Conservation (phyloP, 2,329 filamentous ascomycete genomes). For the Alternaria sp. region DNA sequence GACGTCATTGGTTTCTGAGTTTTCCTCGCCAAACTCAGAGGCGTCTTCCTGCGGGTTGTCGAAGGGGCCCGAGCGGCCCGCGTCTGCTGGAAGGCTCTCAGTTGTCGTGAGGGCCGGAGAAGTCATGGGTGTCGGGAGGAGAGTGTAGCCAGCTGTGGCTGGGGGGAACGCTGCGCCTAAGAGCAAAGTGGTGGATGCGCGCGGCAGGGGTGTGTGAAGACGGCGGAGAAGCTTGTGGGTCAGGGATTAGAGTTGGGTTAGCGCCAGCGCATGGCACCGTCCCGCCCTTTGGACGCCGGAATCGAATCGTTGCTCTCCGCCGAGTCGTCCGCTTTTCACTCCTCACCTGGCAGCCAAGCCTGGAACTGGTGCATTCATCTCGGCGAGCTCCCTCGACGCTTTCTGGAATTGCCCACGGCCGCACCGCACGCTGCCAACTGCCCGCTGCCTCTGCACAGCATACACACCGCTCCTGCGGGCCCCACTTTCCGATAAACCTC, state of each 20-base stretch:
- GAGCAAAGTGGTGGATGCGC: constrained; percentile 37
- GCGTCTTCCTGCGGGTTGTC: constrained; percentile 40
- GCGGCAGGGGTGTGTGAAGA: constrained; percentile 31
- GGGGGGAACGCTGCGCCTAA: constrained; percentile 40
- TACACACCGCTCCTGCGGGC: neutral
- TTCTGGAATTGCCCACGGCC: neutral
- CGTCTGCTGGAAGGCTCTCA: constrained; percentile 40
- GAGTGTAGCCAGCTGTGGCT: constrained; percentile 36
- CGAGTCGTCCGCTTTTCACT: constrained; percentile 35
- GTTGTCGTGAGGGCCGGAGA: constrained; percentile 41
- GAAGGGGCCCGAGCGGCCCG: constrained; percentile 33
- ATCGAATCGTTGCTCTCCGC: constrained; percentile 34
- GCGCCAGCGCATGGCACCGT: constrained; percentile 36
- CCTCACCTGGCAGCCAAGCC: constrained; percentile 16
- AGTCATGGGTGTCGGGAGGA: constrained; percentile 44
- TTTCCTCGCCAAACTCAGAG: constrained; percentile 39
- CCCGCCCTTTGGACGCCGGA: constrained; percentile 39
- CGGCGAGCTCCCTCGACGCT: constrained; percentile 6
- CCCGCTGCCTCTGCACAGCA: neutral
- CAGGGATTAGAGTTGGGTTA: constrained; percentile 42
- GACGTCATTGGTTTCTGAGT: constrained; percentile 43
- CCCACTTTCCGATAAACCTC: constrained; percentile 2
- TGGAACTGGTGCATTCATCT: constrained; percentile 6
- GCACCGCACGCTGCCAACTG: neutral
- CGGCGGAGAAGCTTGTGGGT: constrained; percentile 37